Conservation (phyloP, 805 yeast species). For the Wickerhamiella sorbophila region DNA sequence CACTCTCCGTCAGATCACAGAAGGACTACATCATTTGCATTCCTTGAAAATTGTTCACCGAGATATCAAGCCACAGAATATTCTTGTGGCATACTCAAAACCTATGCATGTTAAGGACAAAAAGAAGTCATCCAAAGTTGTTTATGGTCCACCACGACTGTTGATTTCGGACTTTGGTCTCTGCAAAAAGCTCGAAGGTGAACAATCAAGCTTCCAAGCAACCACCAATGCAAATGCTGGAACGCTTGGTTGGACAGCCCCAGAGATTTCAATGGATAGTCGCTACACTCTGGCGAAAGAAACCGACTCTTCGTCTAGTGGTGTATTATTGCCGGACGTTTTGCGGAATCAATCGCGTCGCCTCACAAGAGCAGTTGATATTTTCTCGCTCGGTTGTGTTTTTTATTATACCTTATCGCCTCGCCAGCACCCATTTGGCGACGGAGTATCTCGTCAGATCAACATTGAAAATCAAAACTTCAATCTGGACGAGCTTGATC, state of each 20-base stretch:
- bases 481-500: conserved; percentile 35
- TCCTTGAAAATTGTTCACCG: conserved; percentile 85
- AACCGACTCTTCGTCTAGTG: neutral
- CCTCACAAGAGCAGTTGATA: conserved; percentile 79
- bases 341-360: conserved; percentile 26
- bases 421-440: conserved; percentile 95
- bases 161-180: conserved; percentile 92
- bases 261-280: conserved; percentile 36
- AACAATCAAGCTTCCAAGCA: conserved; percentile 85
- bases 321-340: neutral
- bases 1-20: conserved; percentile 54
- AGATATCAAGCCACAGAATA: conserved; percentile 89
- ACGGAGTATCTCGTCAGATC: conserved; percentile 70
- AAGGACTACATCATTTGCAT: conserved; percentile 78
- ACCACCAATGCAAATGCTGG: conserved; percentile 92
- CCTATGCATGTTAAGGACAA: conserved; percentile 16
- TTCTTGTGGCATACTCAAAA: conserved; percentile 57
- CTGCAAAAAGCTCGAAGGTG: conserved; percentile 81
- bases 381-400: conserved; percentile 89
- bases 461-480: conserved; percentile 62
- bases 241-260: conserved; percentile 98
- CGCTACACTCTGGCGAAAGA: conserved; percentile 2
- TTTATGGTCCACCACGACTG: conserved; percentile 40
- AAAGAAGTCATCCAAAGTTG: conserved; percentile 8
- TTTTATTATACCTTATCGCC: conserved; percentile 71